phyloP scores from a whole-genome alignment of 192 early-diverging fungal genomes.

The Endogone sp. region DNA sequence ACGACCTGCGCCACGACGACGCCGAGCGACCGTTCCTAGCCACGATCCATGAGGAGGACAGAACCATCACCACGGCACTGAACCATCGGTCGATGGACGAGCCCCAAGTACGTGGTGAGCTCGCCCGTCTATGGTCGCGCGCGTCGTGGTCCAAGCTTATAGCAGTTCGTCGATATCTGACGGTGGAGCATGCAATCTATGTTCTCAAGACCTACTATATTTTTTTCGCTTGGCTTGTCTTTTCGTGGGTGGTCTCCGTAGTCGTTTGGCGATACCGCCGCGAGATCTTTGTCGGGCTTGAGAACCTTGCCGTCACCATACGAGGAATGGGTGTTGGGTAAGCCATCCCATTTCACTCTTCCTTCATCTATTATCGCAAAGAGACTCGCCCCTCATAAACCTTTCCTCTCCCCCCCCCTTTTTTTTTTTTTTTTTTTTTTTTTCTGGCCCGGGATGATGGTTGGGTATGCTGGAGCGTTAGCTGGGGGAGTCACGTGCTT shows the following conservation, averaged over 20 bases:
- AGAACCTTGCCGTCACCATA: conserved; percentile 30
- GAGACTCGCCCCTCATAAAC: background rate
- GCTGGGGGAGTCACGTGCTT: conserved; percentile 51
- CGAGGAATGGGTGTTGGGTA: conserved; percentile 39
- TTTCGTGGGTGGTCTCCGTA: conserved; percentile 24
- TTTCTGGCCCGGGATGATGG: conserved; percentile 50
- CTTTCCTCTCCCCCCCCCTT: conserved; percentile 36
- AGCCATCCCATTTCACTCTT: background rate
- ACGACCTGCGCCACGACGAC: background rate
- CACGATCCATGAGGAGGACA: background rate
- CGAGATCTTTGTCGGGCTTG: conserved; percentile 34
- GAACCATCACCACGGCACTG: background rate
- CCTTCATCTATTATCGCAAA: background rate
- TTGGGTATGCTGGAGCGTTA: conserved; percentile 57
- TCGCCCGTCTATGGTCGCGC: background rate
- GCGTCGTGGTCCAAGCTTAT: background rate
- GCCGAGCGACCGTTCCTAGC: background rate
- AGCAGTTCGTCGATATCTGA: background rate
- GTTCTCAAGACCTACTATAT: background rate
- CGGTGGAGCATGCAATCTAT: background rate
- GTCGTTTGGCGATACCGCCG: conserved; percentile 26
- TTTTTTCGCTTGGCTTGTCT: conserved; percentile 20
- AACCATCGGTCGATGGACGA: background rate
- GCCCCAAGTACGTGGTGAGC: background rate
- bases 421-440: conserved; percentile 73